These are phyloP conservation scores for Phlebiopsis gigantea DNA, from an alignment of 768 basidiomycete genomes.

Conservation along the genomic window DNA sequence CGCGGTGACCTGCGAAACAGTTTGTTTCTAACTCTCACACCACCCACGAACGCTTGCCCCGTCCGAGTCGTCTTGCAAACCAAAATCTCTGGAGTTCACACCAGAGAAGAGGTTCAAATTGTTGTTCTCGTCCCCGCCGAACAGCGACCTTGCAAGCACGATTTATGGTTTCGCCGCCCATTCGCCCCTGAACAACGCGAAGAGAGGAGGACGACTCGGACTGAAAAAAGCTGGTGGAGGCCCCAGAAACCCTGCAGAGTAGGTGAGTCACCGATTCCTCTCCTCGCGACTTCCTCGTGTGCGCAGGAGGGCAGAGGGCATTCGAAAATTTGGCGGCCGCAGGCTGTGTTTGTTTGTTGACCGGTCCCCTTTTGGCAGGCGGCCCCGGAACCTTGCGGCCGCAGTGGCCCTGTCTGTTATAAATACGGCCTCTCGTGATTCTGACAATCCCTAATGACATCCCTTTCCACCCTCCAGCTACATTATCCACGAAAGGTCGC, in stretches of 20 bases:
- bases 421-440: conserved; percentile 22
- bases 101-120: conserved; percentile 9
- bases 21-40: conserved; percentile 8
- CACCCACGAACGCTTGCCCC: conserved; percentile 3
- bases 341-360: conserved; percentile 13
- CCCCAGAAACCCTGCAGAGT: conserved; percentile 11
- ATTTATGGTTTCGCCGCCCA: conserved; percentile 25
- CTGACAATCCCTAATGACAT: conserved; percentile 23
- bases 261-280: conserved; percentile 16
- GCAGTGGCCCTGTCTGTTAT: conserved; percentile 19
- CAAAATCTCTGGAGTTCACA: conserved; percentile 14
- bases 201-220: conserved; percentile 20
- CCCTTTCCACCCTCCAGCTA: conserved; percentile 23
- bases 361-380: conserved; percentile 13
- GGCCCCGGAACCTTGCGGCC: conserved; percentile 11
- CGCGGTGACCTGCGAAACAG: neutral
- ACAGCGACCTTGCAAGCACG: conserved; percentile 13
- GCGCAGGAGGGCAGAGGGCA: conserved; percentile 17
- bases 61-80: conserved; percentile 18
- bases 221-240: conserved; percentile 16
- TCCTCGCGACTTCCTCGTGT: conserved; percentile 10
- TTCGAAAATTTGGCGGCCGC: conserved; percentile 9
- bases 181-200: conserved; percentile 20
- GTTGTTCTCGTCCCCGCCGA: neutral
- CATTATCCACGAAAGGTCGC: conserved; percentile 20